Evolutionary conservation across 768 basidiomycete species (phyloP).

Genomic region (Agaricus subrufescens): DNA sequence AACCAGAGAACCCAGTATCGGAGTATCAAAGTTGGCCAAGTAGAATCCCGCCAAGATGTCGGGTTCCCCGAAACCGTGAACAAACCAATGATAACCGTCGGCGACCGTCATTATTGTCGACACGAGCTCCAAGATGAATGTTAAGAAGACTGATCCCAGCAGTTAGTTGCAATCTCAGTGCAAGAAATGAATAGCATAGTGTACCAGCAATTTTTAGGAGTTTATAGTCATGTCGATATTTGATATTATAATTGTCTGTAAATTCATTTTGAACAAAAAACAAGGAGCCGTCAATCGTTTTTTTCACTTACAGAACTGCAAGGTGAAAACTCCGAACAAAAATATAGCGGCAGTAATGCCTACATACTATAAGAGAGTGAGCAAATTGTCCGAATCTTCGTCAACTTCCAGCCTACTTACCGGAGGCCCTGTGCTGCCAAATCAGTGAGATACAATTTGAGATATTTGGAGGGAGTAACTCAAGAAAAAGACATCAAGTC

Average conservation of each 20-base stretch:
- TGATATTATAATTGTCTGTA: slow-evolving; percentile 1
- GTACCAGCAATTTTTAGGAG: background rate
- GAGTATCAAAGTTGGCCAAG: slow-evolving; percentile 2
- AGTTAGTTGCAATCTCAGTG: background rate
- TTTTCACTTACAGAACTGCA: background rate
- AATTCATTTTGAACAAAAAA: background rate
- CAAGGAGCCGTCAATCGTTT: background rate
- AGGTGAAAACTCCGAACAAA: background rate
- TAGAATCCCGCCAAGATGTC: background rate
- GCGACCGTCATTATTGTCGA: slow-evolving; percentile 2
- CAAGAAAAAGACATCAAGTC: too few species aligned
- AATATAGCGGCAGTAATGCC: background rate
- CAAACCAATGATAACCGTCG: slow-evolving; percentile 10
- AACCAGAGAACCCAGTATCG: background rate
- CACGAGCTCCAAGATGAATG: slow-evolving; percentile 3
- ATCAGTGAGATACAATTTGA: background rate
- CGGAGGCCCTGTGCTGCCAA: background rate
- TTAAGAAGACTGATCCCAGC: background rate
- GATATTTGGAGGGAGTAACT: too few species aligned
- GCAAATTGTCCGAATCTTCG: too few species aligned
- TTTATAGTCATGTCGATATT: background rate
- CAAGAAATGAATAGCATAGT: background rate
- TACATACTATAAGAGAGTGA: background rate
- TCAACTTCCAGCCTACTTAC: background rate
- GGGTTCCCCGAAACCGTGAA: slow-evolving; percentile 4